Evolutionary conservation across 176 grass and related monocot genomes (phyloP).

Genomic region (Chloris gayana): DNA sequence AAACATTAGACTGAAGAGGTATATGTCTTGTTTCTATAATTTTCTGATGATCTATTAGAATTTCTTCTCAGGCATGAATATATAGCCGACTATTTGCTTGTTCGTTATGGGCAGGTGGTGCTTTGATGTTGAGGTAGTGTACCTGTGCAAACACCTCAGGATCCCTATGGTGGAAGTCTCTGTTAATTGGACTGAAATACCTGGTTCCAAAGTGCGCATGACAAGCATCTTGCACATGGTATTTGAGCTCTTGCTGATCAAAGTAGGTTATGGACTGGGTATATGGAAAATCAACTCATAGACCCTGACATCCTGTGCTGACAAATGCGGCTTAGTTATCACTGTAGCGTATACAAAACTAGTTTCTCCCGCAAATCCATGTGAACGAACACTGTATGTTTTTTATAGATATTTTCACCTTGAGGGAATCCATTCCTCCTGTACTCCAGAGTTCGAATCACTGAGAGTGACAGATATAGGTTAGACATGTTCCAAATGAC

Average conservation of each 20-base stretch:
- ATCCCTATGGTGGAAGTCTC: constrained; percentile 83
- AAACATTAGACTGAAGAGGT: constrained; percentile 96
- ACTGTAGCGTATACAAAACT: constrained; percentile 21
- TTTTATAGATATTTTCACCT: constrained; percentile 13
- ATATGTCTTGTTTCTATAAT: neutral
- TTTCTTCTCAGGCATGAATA: neutral
- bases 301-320: constrained; percentile 11
- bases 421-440: neutral
- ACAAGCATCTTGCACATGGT: constrained; percentile 93
- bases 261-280: constrained; percentile 81
- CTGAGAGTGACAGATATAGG: constrained; percentile 23
- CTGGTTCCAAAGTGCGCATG: constrained; percentile 86
- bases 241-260: constrained; percentile 88
- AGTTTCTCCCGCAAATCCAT: neutral
- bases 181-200: constrained; percentile 96
- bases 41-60: neutral
- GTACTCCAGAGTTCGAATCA: constrained; percentile 21
- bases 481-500: constrained; percentile 10
- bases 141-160: constrained; percentile 82
- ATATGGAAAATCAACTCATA: constrained; percentile 85
- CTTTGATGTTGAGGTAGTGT: constrained; percentile 94
- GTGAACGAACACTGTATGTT: constrained; percentile 25
- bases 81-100: neutral
- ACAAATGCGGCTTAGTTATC: constrained; percentile 34
- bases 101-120: constrained; percentile 70